Evolutionary conservation across 768 basidiomycete genomes (phyloP), one percentile per base, ranked within the genome.

Genomic region (Dioszegia aurantiaca): DNA sequence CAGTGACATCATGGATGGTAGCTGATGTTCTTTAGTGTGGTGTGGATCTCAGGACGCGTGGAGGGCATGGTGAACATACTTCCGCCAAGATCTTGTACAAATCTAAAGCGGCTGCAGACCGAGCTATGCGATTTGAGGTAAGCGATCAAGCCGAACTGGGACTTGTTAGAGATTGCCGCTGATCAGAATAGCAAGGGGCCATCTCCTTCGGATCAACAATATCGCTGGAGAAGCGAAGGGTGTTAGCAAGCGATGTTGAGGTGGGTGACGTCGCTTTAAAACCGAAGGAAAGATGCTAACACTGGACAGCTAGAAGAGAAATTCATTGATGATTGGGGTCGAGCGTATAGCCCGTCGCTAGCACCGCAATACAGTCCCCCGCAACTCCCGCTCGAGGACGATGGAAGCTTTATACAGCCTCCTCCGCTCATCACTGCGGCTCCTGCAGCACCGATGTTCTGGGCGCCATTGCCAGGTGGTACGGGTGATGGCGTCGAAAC

Each of bases 341-440:
- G 67, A 46, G 48, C 67, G 0, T 59, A 68, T 45, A 59, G 56
- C 37, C 67, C 67, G 1, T 66, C 69, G 2, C 65, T 71, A 62
- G 60, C 56, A 12, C 61, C 63, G 0, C 69, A 67, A 30, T 65
- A 65, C 26, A 59, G 55, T 27, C 64, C 64, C 1, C 59, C 56
- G 3, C 36, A 24, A 1, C 36, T 21, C 3, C 51, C 51, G 16
- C 4, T 40, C 21, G 51, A 53, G 37, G 37, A 40, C 9, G 51
- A 53, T 10, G 24, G 21, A 19, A 37, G 16, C 19, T 39, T 53
- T 23, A 27, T 53, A 21, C 51, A 40, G 51, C 51, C 51, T 28
- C 27, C 28, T 14, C 46, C 46, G 16, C 46, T 47, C 46, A n/a
- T 30, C 46, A 33, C 46, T 47, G 12, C 46, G 3, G 10, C 46